phyloP scores from a whole-genome alignment of 2,329 filamentous ascomycete genomes.

The Mycosphaerella arachidis region DNA sequence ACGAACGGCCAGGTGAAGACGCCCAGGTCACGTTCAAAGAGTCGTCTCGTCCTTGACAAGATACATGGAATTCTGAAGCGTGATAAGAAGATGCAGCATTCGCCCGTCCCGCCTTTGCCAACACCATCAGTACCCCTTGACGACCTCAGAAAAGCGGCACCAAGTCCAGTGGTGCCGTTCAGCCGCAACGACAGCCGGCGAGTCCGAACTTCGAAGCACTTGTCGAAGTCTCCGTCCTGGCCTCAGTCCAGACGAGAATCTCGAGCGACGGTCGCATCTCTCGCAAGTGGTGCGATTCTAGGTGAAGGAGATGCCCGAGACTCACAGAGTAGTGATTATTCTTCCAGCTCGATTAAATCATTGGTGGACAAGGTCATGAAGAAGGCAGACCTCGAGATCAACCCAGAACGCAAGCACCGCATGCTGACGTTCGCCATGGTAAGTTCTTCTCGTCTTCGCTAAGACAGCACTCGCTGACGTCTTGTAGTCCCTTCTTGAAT shows the following conservation, averaged over 20 bases:
- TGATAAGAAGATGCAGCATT: constrained; percentile 20
- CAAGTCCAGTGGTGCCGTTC: constrained; percentile 2
- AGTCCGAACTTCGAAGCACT: background rate
- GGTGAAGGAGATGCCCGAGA: background rate
- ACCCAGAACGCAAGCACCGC: constrained; percentile 18
- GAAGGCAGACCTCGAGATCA: constrained; percentile 7
- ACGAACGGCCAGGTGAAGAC: background rate
- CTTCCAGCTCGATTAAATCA: background rate
- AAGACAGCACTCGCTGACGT: background rate
- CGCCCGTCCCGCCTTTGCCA: background rate
- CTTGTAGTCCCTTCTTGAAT: background rate
- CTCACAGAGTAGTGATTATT: background rate
- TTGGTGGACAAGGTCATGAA: background rate
- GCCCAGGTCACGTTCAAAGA: constrained; percentile 26
- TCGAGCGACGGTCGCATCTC: background rate
- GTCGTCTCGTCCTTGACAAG: constrained; percentile 27
- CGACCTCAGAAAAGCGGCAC: background rate
- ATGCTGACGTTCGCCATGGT: constrained; percentile 27
- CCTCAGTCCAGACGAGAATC: background rate
- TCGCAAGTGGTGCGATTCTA: background rate
- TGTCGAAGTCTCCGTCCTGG: background rate
- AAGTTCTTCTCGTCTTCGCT: background rate
- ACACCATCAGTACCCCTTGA: background rate
- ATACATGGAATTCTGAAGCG: constrained; percentile 29
- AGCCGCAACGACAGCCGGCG: constrained; percentile 2